Conservation (phyloP, 768 basidiomycete species). For the Chlorophyllum brunneum region DNA sequence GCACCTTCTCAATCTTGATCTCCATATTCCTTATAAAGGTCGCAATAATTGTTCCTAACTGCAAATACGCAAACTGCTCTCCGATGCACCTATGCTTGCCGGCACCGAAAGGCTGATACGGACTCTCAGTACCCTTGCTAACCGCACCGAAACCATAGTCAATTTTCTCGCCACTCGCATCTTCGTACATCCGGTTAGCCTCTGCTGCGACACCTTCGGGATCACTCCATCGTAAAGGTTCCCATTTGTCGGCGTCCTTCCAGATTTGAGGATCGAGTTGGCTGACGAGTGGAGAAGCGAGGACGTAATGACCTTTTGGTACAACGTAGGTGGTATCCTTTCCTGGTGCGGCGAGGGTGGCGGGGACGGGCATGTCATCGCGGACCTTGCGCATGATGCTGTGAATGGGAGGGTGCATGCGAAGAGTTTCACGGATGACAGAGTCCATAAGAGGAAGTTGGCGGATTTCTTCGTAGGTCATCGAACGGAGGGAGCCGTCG, state of each 20-base stretch:
- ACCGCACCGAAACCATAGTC: conserved; percentile 97
- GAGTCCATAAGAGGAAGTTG: conserved; percentile 81
- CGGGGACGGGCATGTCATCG: conserved; percentile 77
- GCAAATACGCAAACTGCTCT: conserved; percentile 94
- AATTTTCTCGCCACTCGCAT: conserved; percentile 81
- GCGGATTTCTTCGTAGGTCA: conserved; percentile 86
- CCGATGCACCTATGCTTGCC: conserved; percentile 95
- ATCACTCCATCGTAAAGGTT: conserved; percentile 84
- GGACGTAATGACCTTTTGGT: conserved; percentile 85
- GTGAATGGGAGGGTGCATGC: conserved; percentile 94
- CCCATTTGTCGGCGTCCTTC: conserved; percentile 69
- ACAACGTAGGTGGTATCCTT: conserved; percentile 77
- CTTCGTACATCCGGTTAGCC: conserved; percentile 71
- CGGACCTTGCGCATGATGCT: conserved; percentile 92
- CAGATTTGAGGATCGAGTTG: conserved; percentile 86
- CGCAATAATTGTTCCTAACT: conserved; percentile 79
- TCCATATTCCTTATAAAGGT: conserved; percentile 77
- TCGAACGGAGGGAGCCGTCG: conserved; percentile 73
- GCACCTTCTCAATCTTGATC: conserved; percentile 68
- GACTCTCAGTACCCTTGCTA: conserved; percentile 93
- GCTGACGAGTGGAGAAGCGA: conserved; percentile 84
- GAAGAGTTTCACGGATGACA: conserved; percentile 90
- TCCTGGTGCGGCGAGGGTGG: conserved; percentile 73
- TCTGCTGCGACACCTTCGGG: conserved; percentile 76
- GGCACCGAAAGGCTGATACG: conserved; percentile 97